Evolutionary conservation across 371 early-diverging fungal genomes (phyloP), one percentile per base, ranked within the genome.

Genomic region (Apophysomyces trapeziformis): DNA sequence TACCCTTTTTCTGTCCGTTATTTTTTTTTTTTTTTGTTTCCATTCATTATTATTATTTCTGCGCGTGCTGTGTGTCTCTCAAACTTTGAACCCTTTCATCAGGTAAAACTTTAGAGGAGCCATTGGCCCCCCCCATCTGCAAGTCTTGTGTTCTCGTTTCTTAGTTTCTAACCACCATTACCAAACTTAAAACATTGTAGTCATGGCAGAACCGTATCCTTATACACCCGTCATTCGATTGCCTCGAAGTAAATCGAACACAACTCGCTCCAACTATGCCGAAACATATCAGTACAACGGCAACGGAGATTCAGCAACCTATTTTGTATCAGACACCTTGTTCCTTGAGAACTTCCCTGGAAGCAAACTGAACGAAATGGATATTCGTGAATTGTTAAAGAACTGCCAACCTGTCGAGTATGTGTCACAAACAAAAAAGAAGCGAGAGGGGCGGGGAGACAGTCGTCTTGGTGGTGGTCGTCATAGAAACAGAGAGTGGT

Each of bases 331-430:
- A 5, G 83, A 82, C 14, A 79, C 78, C 12, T 61, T 82, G 38
- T 77, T 70, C 63, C 57, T 82, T 32, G 73, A 75, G 21, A 71
- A 69, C 35, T 57, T 82, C 1, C 69, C 73, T 26, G 37, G 54
- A 8, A 66, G 70, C 32, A 4, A 50, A 18, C 68, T 82, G n/a
- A 68, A 62, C 56, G 83, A 82, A 60, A 64, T 61, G 13, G 83
- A 82, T 61, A 63, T 82, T 14, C 71, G 75, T 46, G 67, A 65
- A 5, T 65, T 82, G 56, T 57, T 82, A 18, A 78, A 82, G 39
- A 68, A 74, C 61, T 82, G 75, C 64, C 74, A 72, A 68, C 80
- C 83, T 18, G 60, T 67, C 18, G 79, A 82, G 83, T 82, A 76
- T 63, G 76, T 69, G 36, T 63, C 47, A 39, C 7, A n/a, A 45